Evolutionary conservation across 805 yeast species (phyloP), one percentile per base, ranked within the genome.

Genomic region (Barnettozyma populi): DNA sequence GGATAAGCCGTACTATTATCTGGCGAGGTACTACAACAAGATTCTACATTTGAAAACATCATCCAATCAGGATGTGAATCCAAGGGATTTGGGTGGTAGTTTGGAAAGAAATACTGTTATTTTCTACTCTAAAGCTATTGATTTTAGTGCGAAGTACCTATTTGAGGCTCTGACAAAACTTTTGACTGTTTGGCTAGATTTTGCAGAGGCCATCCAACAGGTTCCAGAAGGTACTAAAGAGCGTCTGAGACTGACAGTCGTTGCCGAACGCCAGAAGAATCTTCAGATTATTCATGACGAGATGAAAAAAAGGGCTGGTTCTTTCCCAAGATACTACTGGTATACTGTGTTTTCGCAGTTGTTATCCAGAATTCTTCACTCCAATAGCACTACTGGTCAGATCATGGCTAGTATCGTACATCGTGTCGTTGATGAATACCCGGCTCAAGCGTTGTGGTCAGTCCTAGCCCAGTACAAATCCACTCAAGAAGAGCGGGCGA

Each of bases 111-210:
- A 72, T 18, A 77, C 84, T 34, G 76, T 86, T 8, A 61, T 72
- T 8, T 69, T 75, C 36, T 86, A 84, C 57, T 66, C 80, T 29
- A 72, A 76, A 29, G 79, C 92, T 0, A 72, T 87, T 23, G 72
- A 74, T 9, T 70, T 73, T 36, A 89, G 94, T 1, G 73, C 82
- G 3, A 74, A 78, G 34, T 84, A 80, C 58, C 75, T 87, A 2
- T 81, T 81, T 59, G 97, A 94, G 65, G 84, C 92, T 0, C 68
- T 94, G 19, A 98, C 99, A 0, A 90, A 89, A 57, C 77, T 88
- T n/a, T 75, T 90, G 5, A 89, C 96, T 0, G 75, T 87, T 8
- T 94, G 99, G 99, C 69, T 94, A 21, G 96, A 90, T 56, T 86
- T 84, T 62, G 80, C 74, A 4, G 61, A 66, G 6, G 58, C 57